A percentile compares a stretch with the other conserved stretches of the same genome.
phyloP scores from a whole-genome alignment of 108 stramenopile species.

The Chaetoceros tenuissimus region DNA sequence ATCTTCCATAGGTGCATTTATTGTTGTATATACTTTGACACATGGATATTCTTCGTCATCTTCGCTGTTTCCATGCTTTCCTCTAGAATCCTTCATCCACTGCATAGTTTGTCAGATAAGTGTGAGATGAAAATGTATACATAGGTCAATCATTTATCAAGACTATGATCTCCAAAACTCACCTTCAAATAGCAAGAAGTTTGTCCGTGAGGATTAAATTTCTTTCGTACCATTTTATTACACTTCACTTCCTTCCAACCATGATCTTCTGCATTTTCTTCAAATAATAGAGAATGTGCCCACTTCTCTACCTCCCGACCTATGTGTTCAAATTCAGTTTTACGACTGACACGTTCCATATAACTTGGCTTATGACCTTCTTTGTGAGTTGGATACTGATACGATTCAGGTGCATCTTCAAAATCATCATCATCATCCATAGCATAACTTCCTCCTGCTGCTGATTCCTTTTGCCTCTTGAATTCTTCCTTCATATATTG shows the following conservation, averaged over 20 bases:
- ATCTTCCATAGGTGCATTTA: conserved; percentile 74
- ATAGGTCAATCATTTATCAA: no score
- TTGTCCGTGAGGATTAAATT: conserved; percentile 47
- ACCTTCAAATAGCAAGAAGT: conserved; percentile 63
- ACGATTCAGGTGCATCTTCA: neutral
- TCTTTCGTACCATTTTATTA: conserved; percentile 44
- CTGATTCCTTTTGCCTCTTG: conserved; percentile 3
- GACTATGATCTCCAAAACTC: neutral
- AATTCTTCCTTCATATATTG: conserved; percentile 34
- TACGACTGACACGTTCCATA: conserved; percentile 8
- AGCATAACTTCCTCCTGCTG: neutral
- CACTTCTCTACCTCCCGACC: conserved; percentile 62
- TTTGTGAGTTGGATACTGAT: neutral
- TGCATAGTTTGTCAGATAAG: conserved; percentile 1
- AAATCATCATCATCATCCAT: neutral
- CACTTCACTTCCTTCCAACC: conserved; percentile 70
- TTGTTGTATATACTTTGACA: conserved; percentile 49
- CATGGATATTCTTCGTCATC: conserved; percentile 62
- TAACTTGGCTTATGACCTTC: conserved; percentile 12
- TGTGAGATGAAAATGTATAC: neutral
- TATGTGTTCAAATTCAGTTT: conserved; percentile 42
- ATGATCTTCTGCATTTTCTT: conserved; percentile 36
- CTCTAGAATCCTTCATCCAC: conserved; percentile 81
- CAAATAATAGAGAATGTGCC: conserved; percentile 42
- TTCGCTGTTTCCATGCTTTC: conserved; percentile 11